Evolutionary conservation across 2,329 filamentous ascomycete species (phyloP), one percentile per base, ranked within the genome.

Genomic region (Huntiella abstrusa): DNA sequence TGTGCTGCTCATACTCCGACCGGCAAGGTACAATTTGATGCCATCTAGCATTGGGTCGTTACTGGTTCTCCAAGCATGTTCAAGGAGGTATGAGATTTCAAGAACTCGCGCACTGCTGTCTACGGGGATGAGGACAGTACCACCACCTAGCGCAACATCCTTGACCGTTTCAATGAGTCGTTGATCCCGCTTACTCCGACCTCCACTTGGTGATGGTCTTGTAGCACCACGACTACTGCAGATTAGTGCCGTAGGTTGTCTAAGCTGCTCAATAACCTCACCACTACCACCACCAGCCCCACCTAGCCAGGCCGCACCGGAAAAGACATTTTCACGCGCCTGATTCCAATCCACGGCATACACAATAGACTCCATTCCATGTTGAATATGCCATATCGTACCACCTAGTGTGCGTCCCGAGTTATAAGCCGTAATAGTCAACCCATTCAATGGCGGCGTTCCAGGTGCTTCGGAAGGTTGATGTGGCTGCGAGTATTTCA

Each of bases 301-400:
- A 40, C 84, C 85, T 37, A 98, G 70, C 85, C 91, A 96, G 19
- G 88, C 86, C 16, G 91, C 91, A 52, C 88, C 88, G 0, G 88
- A 79, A 50, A 94, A 78, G 12, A 96, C 86, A 62, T 94, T 93
- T 59, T 98, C 91, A 54, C 85, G 77, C n/a, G 83, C 85, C 62
- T 95, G 87, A 55, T 95, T 95, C 91, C 91, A 98, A 57, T 96
- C 88, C 13, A 95, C 84, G 0, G 91, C 88, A 56, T 98, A 96
- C 1, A 98, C 87, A 37, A 98, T 88, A 1, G 87, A 95, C 60
- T 98, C 91, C 58, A 95, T 72, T 0, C 87, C 86, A 64, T 96
- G 86, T 56, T 96, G 88, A 53, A 98, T 87, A 57, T 96, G 88
- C 91, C 91, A 98, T 66, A 98, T 94, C 17, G 91, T 96, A 47